Evolutionary conservation across 164 flowering plant genomes (phyloP).

Genomic region (Sextonia rubra): DNA sequence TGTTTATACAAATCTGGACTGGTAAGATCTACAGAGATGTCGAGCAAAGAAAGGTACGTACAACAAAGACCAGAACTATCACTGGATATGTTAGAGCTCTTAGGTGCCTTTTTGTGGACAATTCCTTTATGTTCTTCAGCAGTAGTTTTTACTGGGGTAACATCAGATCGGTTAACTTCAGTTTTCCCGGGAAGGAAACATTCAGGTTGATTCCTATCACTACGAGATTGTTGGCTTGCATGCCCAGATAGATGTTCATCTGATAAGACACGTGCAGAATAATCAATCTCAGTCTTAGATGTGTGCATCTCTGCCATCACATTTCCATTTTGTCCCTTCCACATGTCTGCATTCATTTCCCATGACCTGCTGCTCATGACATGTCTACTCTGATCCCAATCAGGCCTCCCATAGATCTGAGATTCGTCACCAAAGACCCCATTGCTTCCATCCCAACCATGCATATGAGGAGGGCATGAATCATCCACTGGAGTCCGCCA

Average conservation of each 20-base stretch:
- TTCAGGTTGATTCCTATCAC: slow-evolving; percentile 29
- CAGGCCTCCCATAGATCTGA: slow-evolving; percentile 51
- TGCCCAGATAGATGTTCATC: slow-evolving; percentile 40
- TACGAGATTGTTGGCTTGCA: slow-evolving; percentile 19
- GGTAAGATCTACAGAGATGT: slow-evolving; percentile 66
- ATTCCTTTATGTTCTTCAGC: slow-evolving; percentile 20
- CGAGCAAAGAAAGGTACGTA: slow-evolving; percentile 71
- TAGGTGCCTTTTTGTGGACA: slow-evolving; percentile 25
- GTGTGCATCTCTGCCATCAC: slow-evolving; percentile 34
- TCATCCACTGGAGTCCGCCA: slow-evolving; percentile 78
- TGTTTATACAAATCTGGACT: slow-evolving; percentile 47
- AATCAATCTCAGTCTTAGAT: slow-evolving; percentile 40
- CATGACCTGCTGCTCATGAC: slow-evolving; percentile 42
- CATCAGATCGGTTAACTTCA: slow-evolving; percentile 30
- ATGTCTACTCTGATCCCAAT: slow-evolving; percentile 70
- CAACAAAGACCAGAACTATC: slow-evolving; percentile 20
- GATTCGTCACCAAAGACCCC: slow-evolving; percentile 58
- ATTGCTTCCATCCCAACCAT: slow-evolving; percentile 77
- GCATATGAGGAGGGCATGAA: slow-evolving; percentile 52
- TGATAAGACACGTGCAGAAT: slow-evolving; percentile 16
- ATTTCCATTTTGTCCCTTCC: slow-evolving; percentile 65
- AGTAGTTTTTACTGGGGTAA: slow-evolving; percentile 19
- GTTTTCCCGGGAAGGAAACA: slow-evolving; percentile 30
- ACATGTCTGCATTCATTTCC: slow-evolving; percentile 53
- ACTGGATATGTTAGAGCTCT: slow-evolving; percentile 18